phyloP scores from a whole-genome alignment of 2,329 filamentous ascomycete species.

The Moelleriella libera region DNA sequence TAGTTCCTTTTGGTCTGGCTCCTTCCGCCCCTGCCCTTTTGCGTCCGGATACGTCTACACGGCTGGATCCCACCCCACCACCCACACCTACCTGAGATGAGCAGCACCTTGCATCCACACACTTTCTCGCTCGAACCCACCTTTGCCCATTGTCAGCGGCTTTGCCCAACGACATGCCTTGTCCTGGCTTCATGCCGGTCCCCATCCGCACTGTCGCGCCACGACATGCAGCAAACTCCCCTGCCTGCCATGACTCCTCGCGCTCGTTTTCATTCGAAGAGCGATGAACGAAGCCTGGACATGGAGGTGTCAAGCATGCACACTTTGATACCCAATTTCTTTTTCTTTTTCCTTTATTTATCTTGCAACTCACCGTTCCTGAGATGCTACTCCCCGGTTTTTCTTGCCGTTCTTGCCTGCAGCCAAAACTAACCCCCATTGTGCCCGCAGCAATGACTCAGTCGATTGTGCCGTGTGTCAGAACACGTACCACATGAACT shows the following conservation, averaged over 20 bases:
- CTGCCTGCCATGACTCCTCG: neutral
- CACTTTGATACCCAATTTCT: too few species aligned
- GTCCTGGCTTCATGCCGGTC: neutral
- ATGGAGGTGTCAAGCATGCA: too few species aligned
- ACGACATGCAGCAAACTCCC: neutral
- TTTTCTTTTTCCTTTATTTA: too few species aligned
- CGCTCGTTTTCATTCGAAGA: too few species aligned
- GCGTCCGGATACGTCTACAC: conserved; percentile 2
- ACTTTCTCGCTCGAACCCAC: conserved; percentile 8
- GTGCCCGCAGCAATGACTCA: conserved; percentile 59
- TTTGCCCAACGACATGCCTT: conserved; percentile 1
- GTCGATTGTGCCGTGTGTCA: conserved; percentile 93
- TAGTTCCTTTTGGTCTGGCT: neutral
- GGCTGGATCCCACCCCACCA: conserved; percentile 2
- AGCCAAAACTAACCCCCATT: neutral
- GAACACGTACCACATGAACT: conserved; percentile 97
- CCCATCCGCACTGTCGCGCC: too few species aligned
- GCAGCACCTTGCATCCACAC: conserved; percentile 4
- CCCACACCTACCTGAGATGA: conserved; percentile 1
- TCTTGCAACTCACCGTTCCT: too few species aligned
- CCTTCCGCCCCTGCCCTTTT: neutral
- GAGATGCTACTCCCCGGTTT: too few species aligned
- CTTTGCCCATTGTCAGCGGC: conserved; percentile 1
- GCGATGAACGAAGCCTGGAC: too few species aligned
- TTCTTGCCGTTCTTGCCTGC: neutral